A percentile compares a stretch with the other conserved stretches of the same genome.
These are phyloP conservation scores for Camellia japonica DNA, from an alignment of 148 eudicot genomes.

Conservation along the genomic window DNA sequence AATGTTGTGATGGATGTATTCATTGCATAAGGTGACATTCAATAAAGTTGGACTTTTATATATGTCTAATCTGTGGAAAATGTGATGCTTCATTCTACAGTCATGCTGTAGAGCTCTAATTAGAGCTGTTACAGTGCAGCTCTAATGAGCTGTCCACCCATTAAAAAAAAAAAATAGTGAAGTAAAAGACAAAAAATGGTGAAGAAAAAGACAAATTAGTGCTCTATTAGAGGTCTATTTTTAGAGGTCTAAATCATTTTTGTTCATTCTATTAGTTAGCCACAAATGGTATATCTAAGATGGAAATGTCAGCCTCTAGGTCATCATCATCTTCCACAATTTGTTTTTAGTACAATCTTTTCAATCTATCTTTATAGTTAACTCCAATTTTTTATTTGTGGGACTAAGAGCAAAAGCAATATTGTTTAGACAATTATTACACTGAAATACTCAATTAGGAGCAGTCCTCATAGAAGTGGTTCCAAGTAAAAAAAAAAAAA, in stretches of 20 bases:
- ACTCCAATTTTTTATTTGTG: background rate
- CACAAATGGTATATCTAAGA: background rate
- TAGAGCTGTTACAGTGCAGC: too few relatives aligned
- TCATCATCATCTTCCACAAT: background rate
- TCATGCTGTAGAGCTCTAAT: too few relatives aligned
- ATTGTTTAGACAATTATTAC: background rate
- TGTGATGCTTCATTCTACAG: slow-evolving; percentile 1
- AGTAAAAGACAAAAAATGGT: too few relatives aligned
- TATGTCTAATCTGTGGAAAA: background rate
- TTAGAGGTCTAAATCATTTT: too few relatives aligned
- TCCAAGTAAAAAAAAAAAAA: too few relatives aligned
- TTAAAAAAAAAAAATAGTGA: too few relatives aligned
- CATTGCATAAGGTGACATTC: background rate
- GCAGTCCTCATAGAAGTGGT: too few relatives aligned
- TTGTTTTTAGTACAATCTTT: background rate
- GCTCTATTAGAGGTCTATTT: too few relatives aligned
- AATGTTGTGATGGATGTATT: background rate
- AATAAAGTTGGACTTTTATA: background rate
- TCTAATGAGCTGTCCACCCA: too few relatives aligned
- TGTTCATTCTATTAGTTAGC: background rate
- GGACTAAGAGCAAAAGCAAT: background rate
- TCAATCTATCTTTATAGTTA: background rate
- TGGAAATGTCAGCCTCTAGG: background rate
- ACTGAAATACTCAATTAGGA: background rate
- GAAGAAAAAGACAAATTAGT: too few relatives aligned